Evolutionary conservation across 164 flowering plant genomes (phyloP).

Genomic region (Cinnamomum chago): DNA sequence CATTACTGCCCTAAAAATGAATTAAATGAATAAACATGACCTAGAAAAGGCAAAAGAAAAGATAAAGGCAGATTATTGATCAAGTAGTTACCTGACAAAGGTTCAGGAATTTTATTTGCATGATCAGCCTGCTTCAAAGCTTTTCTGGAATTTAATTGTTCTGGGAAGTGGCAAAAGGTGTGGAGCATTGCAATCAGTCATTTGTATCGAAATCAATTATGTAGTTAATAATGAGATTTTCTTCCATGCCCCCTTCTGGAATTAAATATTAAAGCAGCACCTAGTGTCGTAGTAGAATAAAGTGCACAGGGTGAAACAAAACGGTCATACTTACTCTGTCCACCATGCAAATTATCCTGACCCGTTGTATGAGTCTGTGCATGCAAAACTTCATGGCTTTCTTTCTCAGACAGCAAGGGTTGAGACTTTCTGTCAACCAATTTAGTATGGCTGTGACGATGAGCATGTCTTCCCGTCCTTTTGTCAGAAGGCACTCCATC

Average conservation of each 20-base stretch:
- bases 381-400: constrained; percentile 25
- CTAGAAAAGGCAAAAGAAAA: too few relatives aligned
- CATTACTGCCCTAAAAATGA: too few relatives aligned
- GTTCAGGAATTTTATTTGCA: not conserved
- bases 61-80: too few relatives aligned
- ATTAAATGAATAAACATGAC: too few relatives aligned
- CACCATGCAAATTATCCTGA: constrained; percentile 18
- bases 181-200: not conserved
- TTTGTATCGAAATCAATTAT: not conserved
- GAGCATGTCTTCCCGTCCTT: constrained; percentile 44
- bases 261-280: too few relatives aligned
- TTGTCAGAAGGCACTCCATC: constrained; percentile 37
- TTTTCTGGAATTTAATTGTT: not conserved
- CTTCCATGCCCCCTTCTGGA: not conserved
- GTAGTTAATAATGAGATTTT: too few relatives aligned
- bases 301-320: not conserved
- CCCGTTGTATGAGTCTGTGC: constrained; percentile 24
- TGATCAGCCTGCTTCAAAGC: not conserved
- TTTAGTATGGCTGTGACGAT: constrained; percentile 44
- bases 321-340: constrained; percentile 31
- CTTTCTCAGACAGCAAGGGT: constrained; percentile 33
- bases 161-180: not conserved
- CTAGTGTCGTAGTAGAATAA: too few relatives aligned
- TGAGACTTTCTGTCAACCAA: constrained; percentile 37
- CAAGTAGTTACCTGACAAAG: not conserved